phyloP scores from a whole-genome alignment of 140 eudicot genomes.

The Erigeron philadelphicus region DNA sequence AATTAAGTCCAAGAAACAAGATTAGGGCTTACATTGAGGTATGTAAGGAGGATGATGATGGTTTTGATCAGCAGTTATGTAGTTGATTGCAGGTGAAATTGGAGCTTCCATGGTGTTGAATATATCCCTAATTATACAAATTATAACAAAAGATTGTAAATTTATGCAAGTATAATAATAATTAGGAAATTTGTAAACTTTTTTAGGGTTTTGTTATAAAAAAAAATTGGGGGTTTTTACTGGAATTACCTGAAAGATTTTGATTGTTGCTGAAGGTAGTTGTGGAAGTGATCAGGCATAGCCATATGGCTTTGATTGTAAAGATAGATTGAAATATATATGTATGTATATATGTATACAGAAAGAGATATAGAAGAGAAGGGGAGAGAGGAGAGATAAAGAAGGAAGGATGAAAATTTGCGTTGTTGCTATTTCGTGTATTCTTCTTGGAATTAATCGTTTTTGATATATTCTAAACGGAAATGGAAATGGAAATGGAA shows the following conservation, averaged over 20 bases:
- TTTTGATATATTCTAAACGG: no score
- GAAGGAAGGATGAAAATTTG: no score
- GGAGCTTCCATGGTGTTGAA: conserved; percentile 53
- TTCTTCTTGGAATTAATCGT: no score
- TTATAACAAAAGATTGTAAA: background rate
- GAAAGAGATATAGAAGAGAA: no score
- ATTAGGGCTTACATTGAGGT: conserved; percentile 59
- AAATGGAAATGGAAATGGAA: no score
- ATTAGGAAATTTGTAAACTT: background rate
- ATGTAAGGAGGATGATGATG: conserved; percentile 80
- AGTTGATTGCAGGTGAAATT: conserved; percentile 47
- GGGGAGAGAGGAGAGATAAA: no score
- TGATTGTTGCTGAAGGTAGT: conserved; percentile 42
- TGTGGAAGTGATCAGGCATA: conserved; percentile 42
- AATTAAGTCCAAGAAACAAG: background rate
- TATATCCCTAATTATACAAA: conserved; percentile 40
- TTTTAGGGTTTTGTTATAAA: conserved; percentile 30
- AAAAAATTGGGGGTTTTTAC: conserved; percentile 1
- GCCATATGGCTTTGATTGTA: conserved; percentile 32
- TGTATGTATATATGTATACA: no score
- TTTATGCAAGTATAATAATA: background rate
- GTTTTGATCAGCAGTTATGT: conserved; percentile 47
- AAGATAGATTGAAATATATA: no score
- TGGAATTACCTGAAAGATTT: conserved; percentile 50
- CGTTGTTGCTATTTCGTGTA: no score